Evolutionary conservation across 1,284 basidiomycete genomes (phyloP).

Genomic region (Coriolopsis trogii): DNA sequence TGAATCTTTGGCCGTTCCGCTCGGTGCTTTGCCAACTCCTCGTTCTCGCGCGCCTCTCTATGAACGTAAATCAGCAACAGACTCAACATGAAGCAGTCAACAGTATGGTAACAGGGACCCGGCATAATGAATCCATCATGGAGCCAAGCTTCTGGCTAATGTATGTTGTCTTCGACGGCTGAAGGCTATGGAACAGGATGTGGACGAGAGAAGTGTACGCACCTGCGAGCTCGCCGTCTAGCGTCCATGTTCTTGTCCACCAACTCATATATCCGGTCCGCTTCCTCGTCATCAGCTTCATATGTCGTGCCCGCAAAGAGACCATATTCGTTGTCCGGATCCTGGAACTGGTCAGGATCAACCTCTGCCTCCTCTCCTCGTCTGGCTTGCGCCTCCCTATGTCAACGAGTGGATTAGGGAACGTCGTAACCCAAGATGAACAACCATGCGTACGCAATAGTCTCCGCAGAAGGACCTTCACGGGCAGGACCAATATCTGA

Average conservation of each 20-base stretch:
- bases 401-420: too few species aligned
- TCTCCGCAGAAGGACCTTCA: constrained; percentile 90
- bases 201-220: constrained; percentile 36
- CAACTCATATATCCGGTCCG: constrained; percentile 90
- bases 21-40: constrained; percentile 72
- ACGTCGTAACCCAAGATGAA: too few species aligned
- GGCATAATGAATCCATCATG: too few species aligned
- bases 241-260: constrained; percentile 93
- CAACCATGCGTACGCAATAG: constrained; percentile 66
- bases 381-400: constrained; percentile 81
- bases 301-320: constrained; percentile 96
- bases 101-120: too few species aligned
- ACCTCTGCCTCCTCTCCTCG: constrained; percentile 87
- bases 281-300: constrained; percentile 97
- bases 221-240: constrained; percentile 80
- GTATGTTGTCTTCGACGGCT: too few species aligned
- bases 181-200: too few species aligned
- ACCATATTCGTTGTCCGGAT: constrained; percentile 97
- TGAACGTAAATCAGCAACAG: constrained; percentile 7
- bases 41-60: constrained; percentile 78
- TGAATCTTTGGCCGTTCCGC: constrained; percentile 88
- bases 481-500: constrained; percentile 99
- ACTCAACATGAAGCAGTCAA: too few species aligned
- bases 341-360: constrained; percentile 90
- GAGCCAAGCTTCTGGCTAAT: too few species aligned